Conservation (phyloP, 768 basidiomycete genomes). For the Clitopilus passeckerianus region DNA sequence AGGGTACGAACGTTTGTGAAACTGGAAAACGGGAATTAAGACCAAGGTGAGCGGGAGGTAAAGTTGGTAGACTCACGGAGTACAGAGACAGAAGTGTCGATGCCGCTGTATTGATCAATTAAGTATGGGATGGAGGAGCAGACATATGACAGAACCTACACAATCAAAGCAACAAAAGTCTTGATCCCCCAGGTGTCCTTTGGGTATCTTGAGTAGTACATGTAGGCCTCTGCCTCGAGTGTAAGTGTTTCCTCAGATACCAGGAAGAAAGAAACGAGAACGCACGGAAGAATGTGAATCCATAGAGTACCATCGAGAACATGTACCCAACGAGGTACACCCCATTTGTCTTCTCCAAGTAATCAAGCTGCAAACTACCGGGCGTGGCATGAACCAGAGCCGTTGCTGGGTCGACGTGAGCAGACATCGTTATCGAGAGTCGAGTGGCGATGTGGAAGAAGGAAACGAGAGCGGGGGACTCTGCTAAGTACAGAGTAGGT, state of each 20-base stretch:
- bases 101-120: not conserved
- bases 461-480: not conserved
- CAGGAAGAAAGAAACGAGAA: not conserved
- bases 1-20: slow-evolving; percentile 9
- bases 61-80: slow-evolving; percentile 5
- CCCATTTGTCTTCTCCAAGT: slow-evolving; percentile 11
- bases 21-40: not conserved
- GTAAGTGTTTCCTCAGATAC: not conserved
- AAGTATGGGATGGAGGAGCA: slow-evolving; percentile 1
- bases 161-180: not conserved
- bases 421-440: not conserved
- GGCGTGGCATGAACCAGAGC: slow-evolving; percentile 6
- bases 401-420: not conserved
- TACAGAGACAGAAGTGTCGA: slow-evolving; percentile 10
- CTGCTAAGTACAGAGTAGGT: no score
- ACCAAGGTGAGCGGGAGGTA: not conserved
- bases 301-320: slow-evolving; percentile 14
- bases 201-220: slow-evolving; percentile 14
- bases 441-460: not conserved
- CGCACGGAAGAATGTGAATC: slow-evolving; percentile 15
- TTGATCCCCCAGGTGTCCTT: slow-evolving; percentile 10
- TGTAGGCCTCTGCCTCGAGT: slow-evolving; percentile 10
- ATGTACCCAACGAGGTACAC: slow-evolving; percentile 14
- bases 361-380: slow-evolving; percentile 9
- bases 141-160: not conserved